phyloP scores from a whole-genome alignment of 805 yeast genomes.

The Maudiozyma saulgeensis region DNA sequence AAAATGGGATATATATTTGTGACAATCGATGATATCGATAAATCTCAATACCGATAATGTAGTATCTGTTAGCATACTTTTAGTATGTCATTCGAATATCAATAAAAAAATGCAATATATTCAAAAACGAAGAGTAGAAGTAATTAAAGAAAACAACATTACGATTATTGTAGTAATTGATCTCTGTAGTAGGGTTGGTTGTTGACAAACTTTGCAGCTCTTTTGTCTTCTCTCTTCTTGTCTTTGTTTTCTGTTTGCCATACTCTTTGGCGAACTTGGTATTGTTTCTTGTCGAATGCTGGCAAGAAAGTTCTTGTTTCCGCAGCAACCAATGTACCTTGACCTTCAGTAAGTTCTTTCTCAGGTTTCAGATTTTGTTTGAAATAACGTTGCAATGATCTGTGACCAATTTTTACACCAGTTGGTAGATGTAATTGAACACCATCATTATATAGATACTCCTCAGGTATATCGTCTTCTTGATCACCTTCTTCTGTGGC shows the following conservation, averaged over 20 bases:
- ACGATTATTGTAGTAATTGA: conserved; percentile 45
- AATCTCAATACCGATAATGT: too few species aligned
- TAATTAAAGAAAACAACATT: not conserved
- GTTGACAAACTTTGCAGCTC: conserved; percentile 72
- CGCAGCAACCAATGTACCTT: conserved; percentile 78
- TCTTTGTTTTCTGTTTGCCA: conserved; percentile 58
- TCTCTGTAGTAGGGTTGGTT: conserved; percentile 86
- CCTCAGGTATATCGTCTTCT: conserved; percentile 30
- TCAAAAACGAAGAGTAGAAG: not conserved
- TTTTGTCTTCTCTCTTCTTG: conserved; percentile 39
- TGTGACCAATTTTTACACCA: conserved; percentile 79
- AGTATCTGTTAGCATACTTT: too few species aligned
- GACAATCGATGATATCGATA: too few species aligned
- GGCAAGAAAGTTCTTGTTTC: conserved; percentile 50
- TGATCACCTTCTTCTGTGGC: conserved; percentile 1
- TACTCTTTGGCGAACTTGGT: conserved; percentile 45
- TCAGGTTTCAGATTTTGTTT: conserved; percentile 64
- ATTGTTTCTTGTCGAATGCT: conserved; percentile 36
- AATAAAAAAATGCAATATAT: not conserved
- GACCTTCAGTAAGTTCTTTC: conserved; percentile 55
- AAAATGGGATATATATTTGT: too few species aligned
- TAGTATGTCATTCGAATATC: too few species aligned
- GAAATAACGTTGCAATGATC: conserved; percentile 70
- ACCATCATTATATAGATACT: conserved; percentile 47
- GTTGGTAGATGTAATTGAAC: conserved; percentile 71